phyloP scores from a whole-genome alignment of 2,329 filamentous ascomycete species.

The Botrytis pseudocinerea region DNA sequence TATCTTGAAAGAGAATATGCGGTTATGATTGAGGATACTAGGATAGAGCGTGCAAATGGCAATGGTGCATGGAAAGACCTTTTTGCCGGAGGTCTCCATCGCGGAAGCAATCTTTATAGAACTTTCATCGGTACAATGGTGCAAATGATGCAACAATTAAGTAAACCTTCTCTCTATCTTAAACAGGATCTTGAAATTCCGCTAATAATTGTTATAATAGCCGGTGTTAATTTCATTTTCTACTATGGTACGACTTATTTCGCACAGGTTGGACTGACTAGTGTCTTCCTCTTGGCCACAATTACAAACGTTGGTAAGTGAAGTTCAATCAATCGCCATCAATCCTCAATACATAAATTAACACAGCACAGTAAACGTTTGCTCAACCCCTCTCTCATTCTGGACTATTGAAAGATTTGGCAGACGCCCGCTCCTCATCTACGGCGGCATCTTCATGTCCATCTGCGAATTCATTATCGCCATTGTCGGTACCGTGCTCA shows the following conservation, averaged over 20 bases:
- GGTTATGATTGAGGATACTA: constrained; percentile 44
- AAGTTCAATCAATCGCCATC: neutral
- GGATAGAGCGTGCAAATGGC: constrained; percentile 72
- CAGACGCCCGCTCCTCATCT: constrained; percentile 75
- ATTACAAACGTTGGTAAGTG: constrained; percentile 51
- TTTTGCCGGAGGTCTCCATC: constrained; percentile 61
- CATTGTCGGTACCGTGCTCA: constrained; percentile 53
- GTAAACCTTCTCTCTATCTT: constrained; percentile 41
- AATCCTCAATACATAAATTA: neutral
- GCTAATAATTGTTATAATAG: constrained; percentile 48
- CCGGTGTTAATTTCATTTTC: constrained; percentile 92
- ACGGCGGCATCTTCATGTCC: constrained; percentile 78
- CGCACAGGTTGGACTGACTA: constrained; percentile 68
- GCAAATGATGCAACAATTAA: constrained; percentile 76
- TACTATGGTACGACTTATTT: constrained; percentile 93
- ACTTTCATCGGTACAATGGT: constrained; percentile 72
- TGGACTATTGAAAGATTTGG: constrained; percentile 82
- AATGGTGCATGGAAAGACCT: constrained; percentile 67
- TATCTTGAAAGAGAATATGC: constrained; percentile 57
- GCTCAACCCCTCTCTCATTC: constrained; percentile 78
- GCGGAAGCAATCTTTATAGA: constrained; percentile 67
- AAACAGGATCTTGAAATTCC: neutral
- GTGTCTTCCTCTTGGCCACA: constrained; percentile 79
- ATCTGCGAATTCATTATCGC: constrained; percentile 85
- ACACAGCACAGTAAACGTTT: constrained; percentile 67